phyloP scores from a whole-genome alignment of 352 stramenopile genomes.

The Globisporangium lucens region DNA sequence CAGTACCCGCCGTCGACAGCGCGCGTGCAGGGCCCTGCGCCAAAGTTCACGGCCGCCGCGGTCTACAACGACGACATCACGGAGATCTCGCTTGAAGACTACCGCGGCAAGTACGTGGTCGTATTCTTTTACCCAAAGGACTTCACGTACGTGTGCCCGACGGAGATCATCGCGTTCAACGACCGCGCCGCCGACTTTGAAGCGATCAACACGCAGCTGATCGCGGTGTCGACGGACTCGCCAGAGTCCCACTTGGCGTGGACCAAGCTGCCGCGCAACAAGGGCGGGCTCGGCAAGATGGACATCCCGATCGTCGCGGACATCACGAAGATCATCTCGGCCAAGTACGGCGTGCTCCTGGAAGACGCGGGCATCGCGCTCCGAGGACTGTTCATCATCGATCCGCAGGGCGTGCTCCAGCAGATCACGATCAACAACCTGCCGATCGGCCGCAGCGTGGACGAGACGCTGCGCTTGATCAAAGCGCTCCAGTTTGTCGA shows the following conservation, averaged over 20 bases:
- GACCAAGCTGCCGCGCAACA: slow-evolving; percentile 85
- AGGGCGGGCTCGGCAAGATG: slow-evolving; percentile 92
- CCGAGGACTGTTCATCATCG: slow-evolving; percentile 93
- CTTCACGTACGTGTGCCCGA: slow-evolving; percentile 90
- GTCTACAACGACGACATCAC: slow-evolving; percentile 85
- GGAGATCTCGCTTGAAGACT: slow-evolving; percentile 77
- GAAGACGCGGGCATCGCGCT: slow-evolving; percentile 83
- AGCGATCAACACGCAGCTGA: slow-evolving; percentile 83
- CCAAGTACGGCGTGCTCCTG: slow-evolving; percentile 90
- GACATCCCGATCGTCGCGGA: slow-evolving; percentile 92
- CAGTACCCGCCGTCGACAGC: slow-evolving; percentile 67
- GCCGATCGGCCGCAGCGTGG: slow-evolving; percentile 89
- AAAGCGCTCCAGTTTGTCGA: slow-evolving; percentile 92
- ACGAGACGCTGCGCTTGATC: slow-evolving; percentile 91
- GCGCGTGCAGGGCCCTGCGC: slow-evolving; percentile 60
- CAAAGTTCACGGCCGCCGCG: slow-evolving; percentile 68
- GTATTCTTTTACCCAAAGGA: slow-evolving; percentile 93
- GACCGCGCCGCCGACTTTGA: slow-evolving; percentile 83
- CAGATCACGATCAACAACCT: slow-evolving; percentile 92
- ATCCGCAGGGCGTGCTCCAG: slow-evolving; percentile 82
- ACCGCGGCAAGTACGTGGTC: slow-evolving; percentile 87
- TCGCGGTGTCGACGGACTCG: slow-evolving; percentile 89
- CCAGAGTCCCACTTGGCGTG: slow-evolving; percentile 90
- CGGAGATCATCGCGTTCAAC: slow-evolving; percentile 90
- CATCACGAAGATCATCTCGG: slow-evolving; percentile 90